A percentile compares a stretch with the other conserved stretches of the same genome.
Conservation (phyloP, 1,284 basidiomycete genomes). For the Trichosporon coremiiforme region DNA sequence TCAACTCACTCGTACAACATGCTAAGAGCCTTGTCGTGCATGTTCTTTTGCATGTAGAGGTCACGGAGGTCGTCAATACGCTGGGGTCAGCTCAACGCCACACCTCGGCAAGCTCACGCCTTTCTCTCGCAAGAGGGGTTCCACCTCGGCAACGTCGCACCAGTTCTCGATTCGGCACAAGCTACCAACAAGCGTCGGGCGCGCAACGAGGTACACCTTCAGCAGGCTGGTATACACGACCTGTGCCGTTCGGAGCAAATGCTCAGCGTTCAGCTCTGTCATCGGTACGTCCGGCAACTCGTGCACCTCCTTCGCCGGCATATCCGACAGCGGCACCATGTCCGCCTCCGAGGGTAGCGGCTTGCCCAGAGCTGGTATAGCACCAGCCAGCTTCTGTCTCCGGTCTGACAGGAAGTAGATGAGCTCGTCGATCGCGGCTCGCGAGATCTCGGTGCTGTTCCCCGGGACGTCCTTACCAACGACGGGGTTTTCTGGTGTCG, state of each 20-base stretch:
- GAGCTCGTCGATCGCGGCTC: constrained; percentile 57
- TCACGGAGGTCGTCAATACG: constrained; percentile 89
- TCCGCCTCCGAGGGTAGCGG: constrained; percentile 61
- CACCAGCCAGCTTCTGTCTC: constrained; percentile 77
- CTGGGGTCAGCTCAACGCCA: constrained; percentile 57
- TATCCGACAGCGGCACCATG: constrained; percentile 47
- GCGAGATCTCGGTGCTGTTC: constrained; percentile 31
- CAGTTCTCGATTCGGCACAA: constrained; percentile 91
- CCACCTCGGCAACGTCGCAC: constrained; percentile 95
- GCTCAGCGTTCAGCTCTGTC: constrained; percentile 69
- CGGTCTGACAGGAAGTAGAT: constrained; percentile 72
- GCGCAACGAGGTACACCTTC: constrained; percentile 83
- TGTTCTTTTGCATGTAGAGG: constrained; percentile 90
- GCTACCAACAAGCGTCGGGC: constrained; percentile 80
- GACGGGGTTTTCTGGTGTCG: constrained; percentile 19
- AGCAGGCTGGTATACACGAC: constrained; percentile 94
- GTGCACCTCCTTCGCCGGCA: constrained; percentile 67
- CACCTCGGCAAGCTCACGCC: constrained; percentile 62
- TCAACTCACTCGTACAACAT: constrained; percentile 73
- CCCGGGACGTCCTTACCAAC: constrained; percentile 14
- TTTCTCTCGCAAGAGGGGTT: constrained; percentile 77
- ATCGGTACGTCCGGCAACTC: constrained; percentile 71
- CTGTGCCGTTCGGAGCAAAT: constrained; percentile 83
- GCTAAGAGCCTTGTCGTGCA: constrained; percentile 85
- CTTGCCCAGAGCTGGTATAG: constrained; percentile 69